Percentiles rank a stretch among this genome's conserved stretches.
Evolutionary conservation across 495 filamentous ascomycete species (phyloP).

Genomic region (Neurospora tetraspora): DNA sequence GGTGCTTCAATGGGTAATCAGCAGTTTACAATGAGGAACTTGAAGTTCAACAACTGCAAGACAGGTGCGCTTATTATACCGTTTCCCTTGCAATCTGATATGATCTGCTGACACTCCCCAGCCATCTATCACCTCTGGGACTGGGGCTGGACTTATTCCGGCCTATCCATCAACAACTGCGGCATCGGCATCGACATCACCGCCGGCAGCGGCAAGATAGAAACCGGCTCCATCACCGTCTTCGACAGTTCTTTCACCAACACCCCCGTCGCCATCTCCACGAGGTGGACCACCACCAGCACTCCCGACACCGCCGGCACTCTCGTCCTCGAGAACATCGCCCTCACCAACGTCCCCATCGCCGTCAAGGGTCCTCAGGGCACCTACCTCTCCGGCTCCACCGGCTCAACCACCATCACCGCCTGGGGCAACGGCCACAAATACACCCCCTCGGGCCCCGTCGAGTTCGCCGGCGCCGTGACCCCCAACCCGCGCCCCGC

Average conservation of each 20-base stretch:
- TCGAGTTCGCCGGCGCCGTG: conserved; percentile 21
- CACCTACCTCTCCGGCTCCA: conserved; percentile 47
- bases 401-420: conserved; percentile 42
- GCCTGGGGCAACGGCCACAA: conserved; percentile 37
- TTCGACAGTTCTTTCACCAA: conserved; percentile 69
- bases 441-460: conserved; percentile 35
- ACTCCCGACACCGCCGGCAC: conserved; percentile 41
- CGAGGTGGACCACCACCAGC: conserved; percentile 45
- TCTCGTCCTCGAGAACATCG: conserved; percentile 57
- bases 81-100: conserved; percentile 35
- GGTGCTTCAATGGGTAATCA: conserved; percentile 64
- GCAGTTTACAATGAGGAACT: conserved; percentile 71
- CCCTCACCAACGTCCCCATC: conserved; percentile 47
- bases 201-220: conserved; percentile 38
- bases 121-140: conserved; percentile 46
- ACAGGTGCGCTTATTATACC: conserved; percentile 30
- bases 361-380: conserved; percentile 47
- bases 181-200: conserved; percentile 54
- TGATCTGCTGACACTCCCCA: conserved; percentile 27
- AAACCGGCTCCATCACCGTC: conserved; percentile 58
- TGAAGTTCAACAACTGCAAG: conserved; percentile 54
- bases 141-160: conserved; percentile 48
- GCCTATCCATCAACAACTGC: conserved; percentile 54
- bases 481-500: conserved; percentile 30
- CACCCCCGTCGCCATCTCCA: conserved; percentile 58